phyloP scores from a whole-genome alignment of 108 stramenopile genomes.

The Cyclostephanos invisitatus region DNA sequence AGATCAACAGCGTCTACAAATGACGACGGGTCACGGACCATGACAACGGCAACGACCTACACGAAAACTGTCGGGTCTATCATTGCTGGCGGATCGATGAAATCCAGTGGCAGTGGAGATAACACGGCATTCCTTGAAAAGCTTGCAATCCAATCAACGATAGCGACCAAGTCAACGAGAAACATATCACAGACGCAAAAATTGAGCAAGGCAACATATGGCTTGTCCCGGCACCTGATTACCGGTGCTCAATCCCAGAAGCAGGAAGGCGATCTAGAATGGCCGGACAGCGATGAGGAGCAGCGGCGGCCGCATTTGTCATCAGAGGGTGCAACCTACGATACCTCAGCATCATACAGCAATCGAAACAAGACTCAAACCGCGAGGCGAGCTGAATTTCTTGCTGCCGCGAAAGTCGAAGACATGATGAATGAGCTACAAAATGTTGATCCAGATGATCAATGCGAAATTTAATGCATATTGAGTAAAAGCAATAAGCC shows the following conservation, averaged over 20 bases:
- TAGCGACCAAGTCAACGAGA: constrained; percentile 43
- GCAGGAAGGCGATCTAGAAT: constrained; percentile 32
- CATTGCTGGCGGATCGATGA: constrained; percentile 51
- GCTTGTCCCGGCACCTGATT: neutral
- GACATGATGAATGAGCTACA: constrained; percentile 70
- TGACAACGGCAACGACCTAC: constrained; percentile 6
- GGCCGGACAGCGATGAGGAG: constrained; percentile 26
- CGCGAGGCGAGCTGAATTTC: constrained; percentile 59
- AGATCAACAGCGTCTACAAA: constrained; percentile 19
- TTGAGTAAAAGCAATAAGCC: neutral
- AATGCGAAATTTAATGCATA: constrained; percentile 41
- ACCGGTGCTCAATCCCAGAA: neutral
- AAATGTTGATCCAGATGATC: constrained; percentile 25
- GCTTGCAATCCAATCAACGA: constrained; percentile 69
- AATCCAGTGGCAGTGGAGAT: constrained; percentile 55
- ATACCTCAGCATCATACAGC: constrained; percentile 10
- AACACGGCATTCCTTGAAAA: constrained; percentile 74
- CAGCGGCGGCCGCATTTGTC: constrained; percentile 30
- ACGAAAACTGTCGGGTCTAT: neutral
- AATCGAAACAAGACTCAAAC: constrained; percentile 23
- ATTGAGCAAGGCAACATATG: neutral
- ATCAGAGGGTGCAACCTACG: constrained; percentile 14
- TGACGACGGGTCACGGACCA: constrained; percentile 9
- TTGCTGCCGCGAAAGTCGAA: constrained; percentile 64
- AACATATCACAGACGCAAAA: neutral